Percentiles rank a stretch among this genome's conserved stretches.
These are phyloP conservation scores for Agrocybe chaxingu DNA, from an alignment of 768 basidiomycete genomes.

Conservation along the genomic window DNA sequence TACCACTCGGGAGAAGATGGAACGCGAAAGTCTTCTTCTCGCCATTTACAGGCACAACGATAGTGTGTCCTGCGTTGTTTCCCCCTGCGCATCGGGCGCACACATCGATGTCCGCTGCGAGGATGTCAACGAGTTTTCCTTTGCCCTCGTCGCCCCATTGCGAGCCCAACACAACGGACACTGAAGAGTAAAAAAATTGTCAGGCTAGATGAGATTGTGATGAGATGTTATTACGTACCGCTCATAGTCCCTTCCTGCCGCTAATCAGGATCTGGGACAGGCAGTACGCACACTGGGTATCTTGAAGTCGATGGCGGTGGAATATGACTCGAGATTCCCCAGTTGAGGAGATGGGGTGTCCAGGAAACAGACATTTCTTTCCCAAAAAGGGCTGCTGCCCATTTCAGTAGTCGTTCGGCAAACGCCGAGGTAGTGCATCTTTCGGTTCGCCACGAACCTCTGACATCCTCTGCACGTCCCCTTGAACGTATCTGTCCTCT, in stretches of 20 bases:
- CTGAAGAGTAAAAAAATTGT: conserved; percentile 19
- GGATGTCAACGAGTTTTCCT: conserved; percentile 95
- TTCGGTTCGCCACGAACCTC: too few relatives aligned
- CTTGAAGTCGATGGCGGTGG: too few relatives aligned
- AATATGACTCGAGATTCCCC: too few relatives aligned
- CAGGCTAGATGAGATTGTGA: conserved; percentile 18
- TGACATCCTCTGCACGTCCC: too few relatives aligned
- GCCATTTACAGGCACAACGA: conserved; percentile 76
- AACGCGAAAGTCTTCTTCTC: conserved; percentile 88
- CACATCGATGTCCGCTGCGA: conserved; percentile 84
- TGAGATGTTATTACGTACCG: conserved; percentile 21
- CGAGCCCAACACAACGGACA: conserved; percentile 77
- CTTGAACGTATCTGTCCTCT: background rate
- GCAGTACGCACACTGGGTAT: too few relatives aligned
- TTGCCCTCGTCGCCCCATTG: conserved; percentile 96
- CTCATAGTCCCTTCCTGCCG: conserved; percentile 21
- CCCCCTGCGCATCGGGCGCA: conserved; percentile 97
- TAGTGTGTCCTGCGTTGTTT: conserved; percentile 99
- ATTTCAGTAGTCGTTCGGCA: too few relatives aligned
- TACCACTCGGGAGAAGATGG: conserved; percentile 92
- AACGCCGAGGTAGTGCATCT: too few relatives aligned
- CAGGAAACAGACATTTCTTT: too few relatives aligned
- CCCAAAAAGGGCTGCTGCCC: too few relatives aligned
- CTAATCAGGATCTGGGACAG: conserved; percentile 1
- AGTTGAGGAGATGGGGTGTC: too few relatives aligned